Base-by-base conservation (phyloP, 345 rosid genomes). In the Anacardium occidentale region DNA sequence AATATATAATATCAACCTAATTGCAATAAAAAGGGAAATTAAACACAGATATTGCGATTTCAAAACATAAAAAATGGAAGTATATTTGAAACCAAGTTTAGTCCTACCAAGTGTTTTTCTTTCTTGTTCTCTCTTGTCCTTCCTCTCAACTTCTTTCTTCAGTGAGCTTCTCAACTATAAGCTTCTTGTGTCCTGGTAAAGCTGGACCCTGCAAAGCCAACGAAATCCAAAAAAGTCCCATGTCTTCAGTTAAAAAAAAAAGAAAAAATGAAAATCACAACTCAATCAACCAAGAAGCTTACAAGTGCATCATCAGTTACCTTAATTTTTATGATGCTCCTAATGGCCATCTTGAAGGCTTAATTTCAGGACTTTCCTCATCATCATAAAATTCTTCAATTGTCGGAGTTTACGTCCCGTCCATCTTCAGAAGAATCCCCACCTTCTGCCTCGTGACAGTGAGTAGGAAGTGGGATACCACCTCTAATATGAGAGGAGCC, bases 121-220 rank as follows among this genome's bases (percentile, higher is more conserved):
- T 91, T 95, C 89, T 82, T 92, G 5, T 91, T 89, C 64, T 89
- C 94, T 70, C 68, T 87, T 92, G 8, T 79, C 88, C 83, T 92
- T 87, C 78, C 69, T 76, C 54, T 91, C 98, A 69, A 84, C 81
- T 72, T 84, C 91, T 76, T 92, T 97, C n/a, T 75, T 92, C 97
- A 10, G 96, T 94, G 74, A 95, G 85, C 87, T 95, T 93, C 78
- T 92, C 83, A 18, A 85, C 99, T 64, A 95, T 71, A 75, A 95
- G 98, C 74, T 88, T 92, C 88, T 87, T 88, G 68, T 87, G 97
- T 20, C 88, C 94, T 22, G 97, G 87, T 70, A 95, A 78, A 54
- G 92, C 90, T 0, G 99, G 98, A 61, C 96, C 97, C 99, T 92
- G 85, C 76, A 77, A 77, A 26, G 40, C 59, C 62, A 58, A 64